phyloP scores from a whole-genome alignment of 2,329 filamentous ascomycete genomes.

The Sporothrix inflata region DNA sequence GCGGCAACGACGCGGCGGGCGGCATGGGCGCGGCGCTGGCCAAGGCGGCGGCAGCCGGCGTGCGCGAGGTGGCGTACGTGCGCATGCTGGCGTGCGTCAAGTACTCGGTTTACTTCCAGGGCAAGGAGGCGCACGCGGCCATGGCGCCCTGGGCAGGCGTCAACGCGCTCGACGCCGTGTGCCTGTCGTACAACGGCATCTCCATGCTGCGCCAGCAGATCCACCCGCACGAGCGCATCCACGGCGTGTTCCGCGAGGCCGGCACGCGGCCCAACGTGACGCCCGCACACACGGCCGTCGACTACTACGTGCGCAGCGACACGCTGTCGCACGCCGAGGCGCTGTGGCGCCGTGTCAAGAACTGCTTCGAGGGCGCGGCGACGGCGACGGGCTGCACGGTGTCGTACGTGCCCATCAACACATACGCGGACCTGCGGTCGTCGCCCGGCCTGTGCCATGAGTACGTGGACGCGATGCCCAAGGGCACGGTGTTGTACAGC shows the following conservation, averaged over 20 bases:
- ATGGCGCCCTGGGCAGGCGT: conserved; percentile 51
- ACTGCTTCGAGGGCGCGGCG: conserved; percentile 44
- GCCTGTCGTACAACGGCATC: conserved; percentile 45
- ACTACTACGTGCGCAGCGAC: conserved; percentile 50
- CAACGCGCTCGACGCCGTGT: conserved; percentile 53
- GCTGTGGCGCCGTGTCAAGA: conserved; percentile 40
- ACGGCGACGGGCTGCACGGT: conserved; percentile 43
- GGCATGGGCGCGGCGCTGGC: conserved; percentile 28
- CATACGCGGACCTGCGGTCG: conserved; percentile 41
- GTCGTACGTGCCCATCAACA: conserved; percentile 38
- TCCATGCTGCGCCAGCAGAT: conserved; percentile 53
- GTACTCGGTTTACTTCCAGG: conserved; percentile 44
- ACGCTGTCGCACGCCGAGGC: conserved; percentile 43
- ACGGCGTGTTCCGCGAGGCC: conserved; percentile 50
- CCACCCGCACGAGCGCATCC: conserved; percentile 52
- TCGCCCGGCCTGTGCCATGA: conserved; percentile 39
- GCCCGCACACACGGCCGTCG: conserved; percentile 43
- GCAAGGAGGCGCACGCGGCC: conserved; percentile 50
- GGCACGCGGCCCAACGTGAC: conserved; percentile 47
- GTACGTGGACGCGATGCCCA: conserved; percentile 40
- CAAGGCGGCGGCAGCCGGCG: conserved; percentile 4
- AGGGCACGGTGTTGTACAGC: conserved; percentile 39
- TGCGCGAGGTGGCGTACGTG: conserved; percentile 32
- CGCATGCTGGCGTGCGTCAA: conserved; percentile 36
- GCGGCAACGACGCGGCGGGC: conserved; percentile 8